A percentile compares a stretch with the other conserved stretches of the same genome.
These are phyloP conservation scores for Rhododendron henanense DNA, from an alignment of 148 eudicot genomes.

Conservation along the genomic window DNA sequence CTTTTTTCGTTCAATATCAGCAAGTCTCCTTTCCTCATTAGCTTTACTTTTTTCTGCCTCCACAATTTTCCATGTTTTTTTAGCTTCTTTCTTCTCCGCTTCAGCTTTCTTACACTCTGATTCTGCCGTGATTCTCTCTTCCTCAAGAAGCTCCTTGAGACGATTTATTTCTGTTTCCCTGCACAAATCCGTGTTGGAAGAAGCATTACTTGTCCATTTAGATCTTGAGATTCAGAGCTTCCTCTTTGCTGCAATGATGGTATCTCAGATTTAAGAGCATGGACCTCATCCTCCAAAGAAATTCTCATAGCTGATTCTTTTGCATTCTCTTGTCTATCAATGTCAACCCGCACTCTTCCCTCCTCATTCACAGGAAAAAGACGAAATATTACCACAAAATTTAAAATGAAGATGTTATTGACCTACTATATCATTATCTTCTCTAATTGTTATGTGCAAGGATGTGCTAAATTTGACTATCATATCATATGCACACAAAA, in stretches of 20 bases:
- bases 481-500: not conserved
- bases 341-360: conserved; percentile 27
- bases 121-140: conserved; percentile 32
- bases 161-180: conserved; percentile 36
- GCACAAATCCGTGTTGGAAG: conserved; percentile 33
- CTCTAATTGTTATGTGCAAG: not conserved
- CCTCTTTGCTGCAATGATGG: conserved; percentile 18
- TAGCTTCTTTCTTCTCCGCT: conserved; percentile 44
- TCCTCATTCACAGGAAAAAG: conserved; percentile 45
- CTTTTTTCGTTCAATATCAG: conserved; percentile 36
- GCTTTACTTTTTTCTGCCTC: conserved; percentile 44
- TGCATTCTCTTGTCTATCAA: conserved; percentile 31
- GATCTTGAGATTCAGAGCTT: conserved; percentile 16
- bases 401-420: not conserved
- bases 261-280: conserved; percentile 36
- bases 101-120: conserved; percentile 42
- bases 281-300: conserved; percentile 46
- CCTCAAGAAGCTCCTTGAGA: conserved; percentile 39
- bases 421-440: not conserved
- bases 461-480: not conserved
- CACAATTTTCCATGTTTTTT: conserved; percentile 33
- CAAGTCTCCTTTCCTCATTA: conserved; percentile 42
- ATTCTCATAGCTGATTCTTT: conserved; percentile 35
- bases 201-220: conserved; percentile 27
- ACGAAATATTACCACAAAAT: not conserved